Percentiles rank a stretch among this genome's conserved stretches.
These are phyloP conservation scores for Micractinium sp. DNA, from an alignment of 139 green algal genomes.

Conservation along the genomic window DNA sequence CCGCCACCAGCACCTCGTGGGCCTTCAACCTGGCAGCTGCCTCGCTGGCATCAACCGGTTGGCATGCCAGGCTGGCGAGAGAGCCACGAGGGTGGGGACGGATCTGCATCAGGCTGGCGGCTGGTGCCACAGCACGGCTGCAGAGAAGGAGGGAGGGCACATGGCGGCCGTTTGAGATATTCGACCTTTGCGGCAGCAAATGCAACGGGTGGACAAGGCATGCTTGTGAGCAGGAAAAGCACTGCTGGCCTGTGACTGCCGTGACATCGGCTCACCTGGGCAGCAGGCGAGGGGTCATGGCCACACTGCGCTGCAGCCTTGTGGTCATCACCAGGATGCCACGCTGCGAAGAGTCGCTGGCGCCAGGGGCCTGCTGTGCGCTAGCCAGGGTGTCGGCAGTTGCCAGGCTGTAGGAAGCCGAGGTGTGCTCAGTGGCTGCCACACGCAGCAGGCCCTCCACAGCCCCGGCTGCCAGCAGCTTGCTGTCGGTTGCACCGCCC, in stretches of 20 bases:
- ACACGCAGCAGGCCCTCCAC: slow-evolving; percentile 52
- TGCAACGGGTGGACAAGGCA: not conserved
- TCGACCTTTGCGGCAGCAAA: not conserved
- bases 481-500: not conserved
- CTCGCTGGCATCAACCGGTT: slow-evolving; percentile 23
- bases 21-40: slow-evolving; percentile 10
- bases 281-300: slow-evolving; percentile 15
- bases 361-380: too few species aligned
- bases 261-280: not conserved
- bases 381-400: not conserved
- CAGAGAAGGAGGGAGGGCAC: not conserved
- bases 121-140: slow-evolving; percentile 21
- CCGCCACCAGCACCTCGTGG: slow-evolving; percentile 42
- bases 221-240: not conserved
- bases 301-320: not conserved
- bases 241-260: not conserved
- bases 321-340: not conserved
- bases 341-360: not conserved
- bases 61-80: slow-evolving; percentile 60
- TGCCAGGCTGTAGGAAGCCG: not conserved
- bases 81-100: slow-evolving; percentile 61
- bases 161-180: not conserved
- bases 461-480: slow-evolving; percentile 9
- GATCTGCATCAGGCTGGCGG: slow-evolving; percentile 43
- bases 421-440: slow-evolving; percentile 31